Percentiles rank a stretch among this genome's conserved stretches.
phyloP scores from a whole-genome alignment of 2,329 filamentous ascomycete species.

The Colletotrichum endophyticum region DNA sequence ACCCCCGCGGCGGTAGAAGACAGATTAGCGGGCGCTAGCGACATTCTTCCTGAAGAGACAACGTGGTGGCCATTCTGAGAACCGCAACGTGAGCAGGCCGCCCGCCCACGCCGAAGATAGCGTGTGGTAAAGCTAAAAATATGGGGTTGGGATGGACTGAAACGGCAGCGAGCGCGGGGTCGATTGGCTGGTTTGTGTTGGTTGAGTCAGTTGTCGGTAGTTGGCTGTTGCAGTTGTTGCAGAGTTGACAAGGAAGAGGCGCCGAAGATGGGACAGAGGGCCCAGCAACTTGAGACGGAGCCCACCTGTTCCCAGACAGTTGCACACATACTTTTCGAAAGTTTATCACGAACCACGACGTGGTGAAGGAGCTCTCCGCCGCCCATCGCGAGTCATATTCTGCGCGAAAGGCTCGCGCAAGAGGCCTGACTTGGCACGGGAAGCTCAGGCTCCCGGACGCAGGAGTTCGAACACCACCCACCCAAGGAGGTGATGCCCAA shows the following conservation, averaged over 20 bases:
- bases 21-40: not conserved
- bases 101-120: not conserved
- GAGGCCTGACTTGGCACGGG: not conserved
- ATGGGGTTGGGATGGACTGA: not conserved
- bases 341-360: not conserved
- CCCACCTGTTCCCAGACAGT: not conserved
- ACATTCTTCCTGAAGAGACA: not conserved
- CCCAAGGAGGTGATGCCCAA: not conserved
- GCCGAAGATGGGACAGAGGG: constrained; percentile 5
- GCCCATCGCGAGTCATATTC: not conserved
- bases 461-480: not conserved
- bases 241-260: constrained; percentile 4
- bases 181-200: not conserved
- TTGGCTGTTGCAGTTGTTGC: not conserved
- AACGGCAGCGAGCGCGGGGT: not conserved
- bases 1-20: not conserved
- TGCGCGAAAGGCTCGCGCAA: not conserved
- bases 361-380: not conserved
- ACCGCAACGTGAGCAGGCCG: not conserved
- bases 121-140: constrained; percentile 7
- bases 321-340: not conserved
- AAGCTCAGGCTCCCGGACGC: not conserved
- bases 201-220: not conserved
- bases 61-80: not conserved
- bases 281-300: constrained; percentile 12